These are phyloP conservation scores for Candida sphagnicola DNA, from an alignment of 805 yeast species.

Conservation along the genomic window DNA sequence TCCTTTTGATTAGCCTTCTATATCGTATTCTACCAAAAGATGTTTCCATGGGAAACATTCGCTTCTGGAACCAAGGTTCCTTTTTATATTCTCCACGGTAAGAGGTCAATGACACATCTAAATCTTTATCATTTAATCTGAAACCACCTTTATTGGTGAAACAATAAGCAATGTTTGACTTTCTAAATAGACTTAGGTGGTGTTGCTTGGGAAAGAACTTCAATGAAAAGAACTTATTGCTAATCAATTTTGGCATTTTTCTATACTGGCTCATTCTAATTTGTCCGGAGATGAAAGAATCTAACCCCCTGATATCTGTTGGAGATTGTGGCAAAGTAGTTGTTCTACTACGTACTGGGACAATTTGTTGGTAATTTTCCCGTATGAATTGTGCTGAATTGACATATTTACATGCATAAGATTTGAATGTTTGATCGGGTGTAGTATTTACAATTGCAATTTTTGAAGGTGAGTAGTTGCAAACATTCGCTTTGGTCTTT, in stretches of 20 bases:
- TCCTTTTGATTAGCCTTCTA: conserved; percentile 18
- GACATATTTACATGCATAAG: background rate
- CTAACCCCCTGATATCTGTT: conserved; percentile 35
- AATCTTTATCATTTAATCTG: conserved; percentile 20
- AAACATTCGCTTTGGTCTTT: too few relatives aligned
- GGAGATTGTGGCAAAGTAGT: conserved; percentile 20
- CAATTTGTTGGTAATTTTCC: background rate
- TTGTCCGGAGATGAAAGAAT: conserved; percentile 13
- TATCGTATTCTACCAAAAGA: conserved; percentile 27
- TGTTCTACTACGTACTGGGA: background rate
- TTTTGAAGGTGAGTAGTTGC: background rate
- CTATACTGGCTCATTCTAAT: conserved; percentile 7
- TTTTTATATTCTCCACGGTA: conserved; percentile 28
- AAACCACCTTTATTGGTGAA: conserved; percentile 26
- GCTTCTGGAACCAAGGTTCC: conserved; percentile 18
- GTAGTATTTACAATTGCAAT: background rate
- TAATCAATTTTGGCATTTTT: background rate
- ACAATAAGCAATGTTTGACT: conserved; percentile 35
- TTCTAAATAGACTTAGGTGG: conserved; percentile 23
- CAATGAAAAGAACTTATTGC: conserved; percentile 18
- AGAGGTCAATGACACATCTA: conserved; percentile 15
- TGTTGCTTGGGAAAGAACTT: conserved; percentile 29
- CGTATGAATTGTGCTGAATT: background rate
- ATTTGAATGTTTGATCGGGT: background rate
- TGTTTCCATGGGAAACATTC: conserved; percentile 26